Percentiles rank a stretch among this genome's conserved stretches.
Conservation (phyloP, 768 basidiomycete genomes). For the Termitomyces sp. region DNA sequence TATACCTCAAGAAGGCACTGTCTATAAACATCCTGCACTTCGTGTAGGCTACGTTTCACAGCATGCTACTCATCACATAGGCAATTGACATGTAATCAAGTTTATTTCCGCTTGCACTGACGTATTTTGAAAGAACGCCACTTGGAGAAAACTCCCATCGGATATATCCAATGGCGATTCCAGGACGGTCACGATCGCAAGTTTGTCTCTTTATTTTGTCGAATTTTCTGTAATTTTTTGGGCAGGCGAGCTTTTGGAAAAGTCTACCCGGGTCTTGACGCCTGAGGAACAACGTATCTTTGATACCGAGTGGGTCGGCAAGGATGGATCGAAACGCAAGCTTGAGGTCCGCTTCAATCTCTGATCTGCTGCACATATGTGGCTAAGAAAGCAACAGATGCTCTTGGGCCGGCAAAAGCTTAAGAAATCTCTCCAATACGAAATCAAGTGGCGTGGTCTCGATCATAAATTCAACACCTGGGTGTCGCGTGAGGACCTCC, state of each 20-base stretch:
- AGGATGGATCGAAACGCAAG: slow-evolving; percentile 85
- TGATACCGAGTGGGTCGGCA: slow-evolving; percentile 86
- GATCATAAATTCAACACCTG: slow-evolving; percentile 89
- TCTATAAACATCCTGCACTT: slow-evolving; percentile 90
- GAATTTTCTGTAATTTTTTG: neutral
- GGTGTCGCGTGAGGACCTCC: slow-evolving; percentile 82
- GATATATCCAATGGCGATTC: slow-evolving; percentile 99
- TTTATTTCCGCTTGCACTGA: slow-evolving; percentile 7
- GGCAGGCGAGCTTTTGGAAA: slow-evolving; percentile 82
- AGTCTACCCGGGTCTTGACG: slow-evolving; percentile 86
- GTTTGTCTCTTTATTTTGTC: slow-evolving; percentile 19
- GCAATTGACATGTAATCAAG: slow-evolving; percentile 24
- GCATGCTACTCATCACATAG: slow-evolving; percentile 96
- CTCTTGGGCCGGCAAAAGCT: slow-evolving; percentile 95
- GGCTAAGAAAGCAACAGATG: slow-evolving; percentile 36
- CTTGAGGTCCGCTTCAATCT: slow-evolving; percentile 58
- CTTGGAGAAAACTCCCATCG: slow-evolving; percentile 92
- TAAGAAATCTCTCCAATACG: slow-evolving; percentile 94
- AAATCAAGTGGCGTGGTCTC: slow-evolving; percentile 80
- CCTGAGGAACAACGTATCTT: slow-evolving; percentile 74
- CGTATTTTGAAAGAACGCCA: slow-evolving; percentile 59
- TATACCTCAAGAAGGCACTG: slow-evolving; percentile 82
- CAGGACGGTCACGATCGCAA: slow-evolving; percentile 95
- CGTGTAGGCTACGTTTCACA: slow-evolving; percentile 97
- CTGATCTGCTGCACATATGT: neutral